Base-by-base conservation (phyloP, 169 alveolate genomes). In the Plasmodium gallinaceum region DNA sequence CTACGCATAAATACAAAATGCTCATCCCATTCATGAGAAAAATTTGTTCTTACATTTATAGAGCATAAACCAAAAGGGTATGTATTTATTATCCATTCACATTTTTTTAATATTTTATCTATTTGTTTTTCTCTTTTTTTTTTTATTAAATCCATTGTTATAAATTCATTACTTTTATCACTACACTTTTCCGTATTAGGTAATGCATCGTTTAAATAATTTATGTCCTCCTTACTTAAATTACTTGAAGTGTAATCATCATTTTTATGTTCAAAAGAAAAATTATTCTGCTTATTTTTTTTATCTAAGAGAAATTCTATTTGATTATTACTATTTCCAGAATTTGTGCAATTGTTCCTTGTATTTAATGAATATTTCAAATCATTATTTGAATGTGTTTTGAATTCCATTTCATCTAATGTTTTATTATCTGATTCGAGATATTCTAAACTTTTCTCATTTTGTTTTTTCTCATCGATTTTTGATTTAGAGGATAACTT, bases 1-100 rank as follows among this genome's bases (percentile, higher is more conserved):
- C 92, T 24, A 5, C 92, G 37, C 92, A 86, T 86, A 61, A 86
- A 86, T n/a, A 86, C 92, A 86, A 86, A 70, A 57, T 86, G 92
- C 65, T 86, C 92, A 86, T 86, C 92, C 92, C 92, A 86, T 58
- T 71, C 88, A 22, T 86, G 69, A 37, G 86, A 61, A 58, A 58
- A 60, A 52, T 64, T 86, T 48, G 70, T 71, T 16, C 58, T 71
- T 42, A 86, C 60, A 58, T 42, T 39, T 45, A 72, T 62, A 7
- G 92, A 69, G 37, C 88, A 86, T 52, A 86, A 20, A 51, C 92
- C 92, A 86, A 42, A 74, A 24, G 92, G 92, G 24, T 86, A 86
- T 26, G 88, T 71, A 7, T 86, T 61, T 39, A 71, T 86, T 39
- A 86, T 71, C 92, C 92, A 86, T 86, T 86, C 88, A 71, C 92